phyloP scores from a whole-genome alignment of 2,329 filamentous ascomycete genomes.

The Stagonosporopsis tanaceti region DNA sequence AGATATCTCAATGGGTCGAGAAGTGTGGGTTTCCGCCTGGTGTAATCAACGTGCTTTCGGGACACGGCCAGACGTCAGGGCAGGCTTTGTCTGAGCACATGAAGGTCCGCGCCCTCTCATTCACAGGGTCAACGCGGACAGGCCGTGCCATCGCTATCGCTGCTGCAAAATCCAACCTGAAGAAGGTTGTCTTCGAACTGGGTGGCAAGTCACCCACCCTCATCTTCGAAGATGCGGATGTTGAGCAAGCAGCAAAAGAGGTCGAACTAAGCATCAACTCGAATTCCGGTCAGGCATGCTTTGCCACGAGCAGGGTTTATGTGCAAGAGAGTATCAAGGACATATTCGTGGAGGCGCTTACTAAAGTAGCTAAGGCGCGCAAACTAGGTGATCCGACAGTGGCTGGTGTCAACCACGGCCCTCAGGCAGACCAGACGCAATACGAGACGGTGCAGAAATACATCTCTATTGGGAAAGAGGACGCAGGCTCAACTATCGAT shows the following conservation, averaged over 20 bases:
- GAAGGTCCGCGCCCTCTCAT: conserved; percentile 80
- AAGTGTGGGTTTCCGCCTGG: conserved; percentile 82
- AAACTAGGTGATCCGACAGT: conserved; percentile 31
- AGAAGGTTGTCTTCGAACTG: conserved; percentile 84
- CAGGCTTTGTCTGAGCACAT: conserved; percentile 79
- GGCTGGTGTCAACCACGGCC: conserved; percentile 31
- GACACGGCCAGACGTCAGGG: conserved; percentile 77
- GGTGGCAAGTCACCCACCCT: conserved; percentile 87
- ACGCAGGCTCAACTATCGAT: conserved; percentile 48
- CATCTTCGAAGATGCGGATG: conserved; percentile 78
- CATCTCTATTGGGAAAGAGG: conserved; percentile 51
- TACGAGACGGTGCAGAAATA: conserved; percentile 34
- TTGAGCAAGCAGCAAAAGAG: conserved; percentile 73
- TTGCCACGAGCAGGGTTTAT: conserved; percentile 65
- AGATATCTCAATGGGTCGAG: conserved; percentile 76
- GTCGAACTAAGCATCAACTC: conserved; percentile 58
- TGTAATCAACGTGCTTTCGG: conserved; percentile 81
- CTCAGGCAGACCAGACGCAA: conserved; percentile 36
- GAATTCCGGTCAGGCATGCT: conserved; percentile 66
- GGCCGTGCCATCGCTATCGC: conserved; percentile 79
- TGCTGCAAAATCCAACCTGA: conserved; percentile 79
- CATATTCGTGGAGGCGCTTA: conserved; percentile 36
- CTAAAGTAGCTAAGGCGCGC: conserved; percentile 22
- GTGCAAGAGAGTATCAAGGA: conserved; percentile 61
- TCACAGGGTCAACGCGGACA: conserved; percentile 83